These are phyloP conservation scores for Teratosphaeria nubilosa DNA, from an alignment of 2,329 filamentous ascomycete species.

Conservation along the genomic window DNA sequence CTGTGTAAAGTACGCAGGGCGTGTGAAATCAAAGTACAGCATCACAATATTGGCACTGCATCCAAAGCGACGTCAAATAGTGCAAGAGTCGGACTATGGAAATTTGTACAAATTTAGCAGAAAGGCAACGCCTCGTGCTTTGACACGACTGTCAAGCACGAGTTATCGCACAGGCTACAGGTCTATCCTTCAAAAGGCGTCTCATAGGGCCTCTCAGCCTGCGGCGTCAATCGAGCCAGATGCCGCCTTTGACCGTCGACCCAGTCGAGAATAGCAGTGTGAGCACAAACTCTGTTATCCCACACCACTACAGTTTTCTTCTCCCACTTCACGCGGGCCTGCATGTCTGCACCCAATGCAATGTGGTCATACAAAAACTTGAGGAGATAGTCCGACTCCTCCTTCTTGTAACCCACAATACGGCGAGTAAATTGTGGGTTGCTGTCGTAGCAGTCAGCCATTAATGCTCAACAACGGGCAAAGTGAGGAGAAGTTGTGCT, in stretches of 20 bases:
- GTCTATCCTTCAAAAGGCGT: slow-evolving; percentile 37
- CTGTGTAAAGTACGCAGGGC: too few species aligned
- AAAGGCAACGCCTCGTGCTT: background rate
- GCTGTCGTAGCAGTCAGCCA: background rate
- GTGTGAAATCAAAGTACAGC: too few species aligned
- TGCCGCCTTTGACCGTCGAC: slow-evolving; percentile 67
- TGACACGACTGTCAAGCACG: too few species aligned
- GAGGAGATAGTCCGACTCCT: slow-evolving; percentile 68
- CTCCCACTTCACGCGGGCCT: slow-evolving; percentile 67
- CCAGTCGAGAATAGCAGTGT: slow-evolving; percentile 76
- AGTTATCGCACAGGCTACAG: background rate
- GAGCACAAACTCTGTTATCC: slow-evolving; percentile 73
- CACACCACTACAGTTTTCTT: slow-evolving; percentile 73
- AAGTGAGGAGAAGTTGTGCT: slow-evolving; percentile 34
- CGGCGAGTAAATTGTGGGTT: slow-evolving; percentile 60
- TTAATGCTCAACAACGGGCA: background rate
- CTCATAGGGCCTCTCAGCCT: slow-evolving; percentile 69
- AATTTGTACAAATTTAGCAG: background rate
- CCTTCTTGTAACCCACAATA: slow-evolving; percentile 76
- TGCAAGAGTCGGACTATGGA: background rate
- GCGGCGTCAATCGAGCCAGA: slow-evolving; percentile 70
- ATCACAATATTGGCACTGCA: background rate
- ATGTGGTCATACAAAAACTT: slow-evolving; percentile 72
- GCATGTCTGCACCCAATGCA: slow-evolving; percentile 60
- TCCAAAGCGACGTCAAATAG: background rate